Base-by-base conservation (phyloP, 2,329 filamentous ascomycete genomes). In the Coniochaeta ligniaria region DNA sequence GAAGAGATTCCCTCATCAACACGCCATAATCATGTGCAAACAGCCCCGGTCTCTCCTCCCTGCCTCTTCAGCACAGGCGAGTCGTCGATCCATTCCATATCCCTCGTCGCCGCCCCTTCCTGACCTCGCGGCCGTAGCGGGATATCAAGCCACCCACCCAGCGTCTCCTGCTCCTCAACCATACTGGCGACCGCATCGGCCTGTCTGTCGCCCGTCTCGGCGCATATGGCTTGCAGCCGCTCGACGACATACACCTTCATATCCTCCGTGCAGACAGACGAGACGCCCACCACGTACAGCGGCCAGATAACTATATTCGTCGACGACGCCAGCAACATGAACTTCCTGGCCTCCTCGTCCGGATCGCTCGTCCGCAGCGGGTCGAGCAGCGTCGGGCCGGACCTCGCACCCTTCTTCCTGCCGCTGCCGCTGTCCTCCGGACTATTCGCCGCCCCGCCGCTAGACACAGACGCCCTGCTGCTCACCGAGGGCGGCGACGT, bases 261-360 rank as follows among this genome's bases (percentile, higher is more conserved):
- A 56, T 74, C 70, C 3, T 67, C 63, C 1, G 74, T 73, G 61
- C 78, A 80, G 3, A 74, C 75, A 0, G 78, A 77, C 22, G 78
- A 80, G 67, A 79, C 75, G 59, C 79, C 80, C 8, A 79, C 73
- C 12, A 77, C 74, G 60, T 80, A 82, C 3, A 82, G 71, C 5
- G 80, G 80, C 79, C 78, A 81, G 43, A 82, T 75, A 9, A 80
- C 73, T 17, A 77, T 76, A 63, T 80, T 78, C 26, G 78, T 78
- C 1, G 78, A 75, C 9, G 78, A 79, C 0, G 76, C 78, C 7
- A 82, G 70, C 5, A 78, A 76, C 75, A 82, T 76, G 66, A 80
- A 79, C 26, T 78, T 72, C 61, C 75, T 74, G 0, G 76, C 75
- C 47, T 75, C 73, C 52, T 74, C 72, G 8, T 73, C 71, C 16